These are phyloP conservation scores for Calvatia gigantea DNA, from an alignment of 768 basidiomycete species.

Conservation along the genomic window DNA sequence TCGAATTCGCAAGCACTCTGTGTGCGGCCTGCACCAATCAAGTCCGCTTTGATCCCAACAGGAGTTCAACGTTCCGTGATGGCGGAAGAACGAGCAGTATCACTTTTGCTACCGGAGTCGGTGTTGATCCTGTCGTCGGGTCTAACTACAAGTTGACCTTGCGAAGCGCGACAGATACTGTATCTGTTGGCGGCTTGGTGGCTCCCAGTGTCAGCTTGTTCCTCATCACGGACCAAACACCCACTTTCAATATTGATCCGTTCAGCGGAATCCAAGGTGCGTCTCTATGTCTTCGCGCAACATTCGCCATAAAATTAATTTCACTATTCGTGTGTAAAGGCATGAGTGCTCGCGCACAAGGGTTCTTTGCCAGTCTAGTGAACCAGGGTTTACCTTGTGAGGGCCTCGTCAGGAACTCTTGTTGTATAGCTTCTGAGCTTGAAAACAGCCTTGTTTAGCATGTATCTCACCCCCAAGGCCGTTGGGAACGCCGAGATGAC, in stretches of 20 bases:
- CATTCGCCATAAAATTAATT: neutral
- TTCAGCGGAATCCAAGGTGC: slow-evolving; percentile 55
- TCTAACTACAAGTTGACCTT: slow-evolving; percentile 44
- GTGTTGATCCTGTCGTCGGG: slow-evolving; percentile 51
- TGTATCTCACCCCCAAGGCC: slow-evolving; percentile 44
- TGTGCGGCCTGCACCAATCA: slow-evolving; percentile 44
- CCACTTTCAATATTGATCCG: slow-evolving; percentile 48
- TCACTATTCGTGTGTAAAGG: slow-evolving; percentile 25
- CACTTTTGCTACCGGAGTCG: slow-evolving; percentile 52
- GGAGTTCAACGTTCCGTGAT: slow-evolving; percentile 50
- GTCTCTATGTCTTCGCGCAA: slow-evolving; percentile 6
- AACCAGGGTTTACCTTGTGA: slow-evolving; percentile 48
- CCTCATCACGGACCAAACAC: slow-evolving; percentile 52
- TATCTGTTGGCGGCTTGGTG: slow-evolving; percentile 42
- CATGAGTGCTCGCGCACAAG: slow-evolving; percentile 45
- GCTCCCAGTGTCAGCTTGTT: slow-evolving; percentile 37
- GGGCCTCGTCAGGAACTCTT: slow-evolving; percentile 11
- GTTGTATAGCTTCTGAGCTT: slow-evolving; percentile 1
- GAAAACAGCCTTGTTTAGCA: slow-evolving; percentile 42
- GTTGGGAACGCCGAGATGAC: slow-evolving; percentile 51
- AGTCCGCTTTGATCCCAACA: slow-evolving; percentile 41
- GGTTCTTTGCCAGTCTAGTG: slow-evolving; percentile 47
- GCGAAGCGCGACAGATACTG: slow-evolving; percentile 43
- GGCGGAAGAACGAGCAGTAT: slow-evolving; percentile 38
- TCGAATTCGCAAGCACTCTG: slow-evolving; percentile 49